These are phyloP conservation scores for Jacaranda mimosifolia DNA, from an alignment of 257 asterid genomes.

Conservation along the genomic window DNA sequence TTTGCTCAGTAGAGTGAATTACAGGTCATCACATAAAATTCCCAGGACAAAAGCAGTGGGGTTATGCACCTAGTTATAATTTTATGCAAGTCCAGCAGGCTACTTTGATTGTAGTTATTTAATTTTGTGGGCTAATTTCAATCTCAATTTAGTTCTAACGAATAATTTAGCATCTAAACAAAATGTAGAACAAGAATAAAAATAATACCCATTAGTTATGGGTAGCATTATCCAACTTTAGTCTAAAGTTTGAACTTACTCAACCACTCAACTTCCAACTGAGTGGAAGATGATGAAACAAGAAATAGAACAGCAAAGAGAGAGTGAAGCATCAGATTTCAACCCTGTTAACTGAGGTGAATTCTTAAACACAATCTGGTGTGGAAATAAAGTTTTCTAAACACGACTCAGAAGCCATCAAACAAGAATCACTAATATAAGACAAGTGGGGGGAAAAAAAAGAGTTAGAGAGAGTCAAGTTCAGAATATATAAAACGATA, in stretches of 20 bases:
- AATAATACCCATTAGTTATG: background rate
- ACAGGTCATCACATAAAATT: too few species aligned
- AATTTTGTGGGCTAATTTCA: background rate
- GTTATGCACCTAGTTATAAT: too few species aligned
- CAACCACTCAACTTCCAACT: slow-evolving; percentile 12
- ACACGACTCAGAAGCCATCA: background rate
- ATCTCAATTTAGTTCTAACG: background rate
- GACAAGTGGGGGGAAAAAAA: background rate
- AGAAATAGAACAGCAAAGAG: slow-evolving; percentile 16
- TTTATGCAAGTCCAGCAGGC: too few species aligned
- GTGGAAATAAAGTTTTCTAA: background rate
- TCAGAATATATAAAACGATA: slow-evolving; percentile 11
- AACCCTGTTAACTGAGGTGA: background rate
- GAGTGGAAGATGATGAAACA: background rate
- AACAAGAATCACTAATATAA: background rate
- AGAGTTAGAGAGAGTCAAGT: too few species aligned
- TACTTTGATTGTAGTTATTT: background rate
- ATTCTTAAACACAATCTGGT: background rate
- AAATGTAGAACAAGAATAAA: background rate
- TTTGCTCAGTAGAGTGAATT: too few species aligned
- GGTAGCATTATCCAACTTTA: slow-evolving; percentile 1
- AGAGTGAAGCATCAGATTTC: background rate
- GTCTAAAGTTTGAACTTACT: background rate
- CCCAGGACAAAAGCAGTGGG: too few species aligned
- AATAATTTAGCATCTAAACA: slow-evolving; percentile 10